A percentile compares a stretch with the other conserved stretches of the same genome.
Conservation (phyloP, 805 yeast genomes). For the Cyberlindnera euphorbiae region DNA sequence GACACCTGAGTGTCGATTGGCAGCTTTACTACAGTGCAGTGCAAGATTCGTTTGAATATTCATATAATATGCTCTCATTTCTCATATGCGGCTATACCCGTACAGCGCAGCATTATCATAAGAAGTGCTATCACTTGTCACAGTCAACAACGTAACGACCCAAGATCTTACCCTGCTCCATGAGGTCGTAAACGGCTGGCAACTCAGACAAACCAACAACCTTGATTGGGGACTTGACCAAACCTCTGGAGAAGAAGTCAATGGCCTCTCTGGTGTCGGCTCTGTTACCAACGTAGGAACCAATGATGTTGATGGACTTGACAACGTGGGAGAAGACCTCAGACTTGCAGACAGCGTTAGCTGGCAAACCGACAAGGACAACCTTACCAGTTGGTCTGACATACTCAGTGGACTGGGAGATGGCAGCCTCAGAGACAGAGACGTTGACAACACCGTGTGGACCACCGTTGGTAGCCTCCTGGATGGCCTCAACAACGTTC, state of each 20-base stretch:
- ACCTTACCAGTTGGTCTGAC: conserved; percentile 58
- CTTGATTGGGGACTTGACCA: conserved; percentile 67
- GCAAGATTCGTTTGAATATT: background rate
- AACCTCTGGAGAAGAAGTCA: conserved; percentile 68
- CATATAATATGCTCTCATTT: background rate
- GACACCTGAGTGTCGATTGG: no score
- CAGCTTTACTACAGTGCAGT: background rate
- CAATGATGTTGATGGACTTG: conserved; percentile 50
- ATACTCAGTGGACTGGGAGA: conserved; percentile 46
- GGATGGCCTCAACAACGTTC: conserved; percentile 45
- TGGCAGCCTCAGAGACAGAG: conserved; percentile 48
- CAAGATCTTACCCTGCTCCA: conserved; percentile 79
- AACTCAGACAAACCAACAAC: conserved; percentile 72
- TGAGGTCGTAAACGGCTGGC: conserved; percentile 64
- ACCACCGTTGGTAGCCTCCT: conserved; percentile 55
- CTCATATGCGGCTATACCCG: conserved; percentile 1
- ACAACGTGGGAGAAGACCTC: conserved; percentile 52
- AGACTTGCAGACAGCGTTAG: conserved; percentile 49
- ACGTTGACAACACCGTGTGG: conserved; percentile 49
- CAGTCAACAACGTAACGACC: conserved; percentile 56
- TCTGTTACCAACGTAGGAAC: conserved; percentile 87
- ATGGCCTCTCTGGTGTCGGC: conserved; percentile 80
- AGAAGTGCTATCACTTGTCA: conserved; percentile 12
- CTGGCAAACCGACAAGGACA: conserved; percentile 59
- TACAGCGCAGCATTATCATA: background rate